These are phyloP conservation scores for Dalbergia cochinchinensis DNA, from an alignment of 306 rosid genomes.

Conservation along the genomic window DNA sequence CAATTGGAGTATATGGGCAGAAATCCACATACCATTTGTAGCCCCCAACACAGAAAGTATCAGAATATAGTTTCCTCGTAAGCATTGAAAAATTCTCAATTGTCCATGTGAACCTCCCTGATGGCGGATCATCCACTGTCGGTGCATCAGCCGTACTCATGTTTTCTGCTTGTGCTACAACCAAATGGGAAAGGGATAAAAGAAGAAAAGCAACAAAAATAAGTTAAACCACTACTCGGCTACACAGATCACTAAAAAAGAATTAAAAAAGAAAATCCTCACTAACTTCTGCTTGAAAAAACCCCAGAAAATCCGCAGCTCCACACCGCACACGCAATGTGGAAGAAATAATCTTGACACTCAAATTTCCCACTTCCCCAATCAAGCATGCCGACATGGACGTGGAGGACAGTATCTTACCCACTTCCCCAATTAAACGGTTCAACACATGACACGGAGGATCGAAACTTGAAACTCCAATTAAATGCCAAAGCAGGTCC, in stretches of 20 bases:
- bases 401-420: not conserved
- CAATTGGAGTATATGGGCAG: not conserved
- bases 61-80: conserved; percentile 69
- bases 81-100: conserved; percentile 71
- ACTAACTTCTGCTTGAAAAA: not conserved
- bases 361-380: conserved; percentile 14
- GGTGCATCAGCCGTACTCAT: conserved; percentile 34
- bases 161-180: conserved; percentile 37
- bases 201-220: not conserved
- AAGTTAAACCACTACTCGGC: not conserved
- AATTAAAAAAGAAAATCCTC: not conserved
- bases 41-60: conserved; percentile 61
- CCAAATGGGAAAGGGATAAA: not conserved
- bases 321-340: not conserved
- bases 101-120: conserved; percentile 77
- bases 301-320: not conserved
- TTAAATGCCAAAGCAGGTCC: not conserved
- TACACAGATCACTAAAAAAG: not conserved
- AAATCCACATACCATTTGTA: conserved; percentile 62
- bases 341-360: not conserved
- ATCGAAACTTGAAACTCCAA: conserved; percentile 9
- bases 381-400: not conserved
- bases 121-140: conserved; percentile 72
- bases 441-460: not conserved
- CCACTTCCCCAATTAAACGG: not conserved